These are phyloP conservation scores for Vitis hybrid DNA, from an alignment of 177 flowering plant species.

Conservation along the genomic window DNA sequence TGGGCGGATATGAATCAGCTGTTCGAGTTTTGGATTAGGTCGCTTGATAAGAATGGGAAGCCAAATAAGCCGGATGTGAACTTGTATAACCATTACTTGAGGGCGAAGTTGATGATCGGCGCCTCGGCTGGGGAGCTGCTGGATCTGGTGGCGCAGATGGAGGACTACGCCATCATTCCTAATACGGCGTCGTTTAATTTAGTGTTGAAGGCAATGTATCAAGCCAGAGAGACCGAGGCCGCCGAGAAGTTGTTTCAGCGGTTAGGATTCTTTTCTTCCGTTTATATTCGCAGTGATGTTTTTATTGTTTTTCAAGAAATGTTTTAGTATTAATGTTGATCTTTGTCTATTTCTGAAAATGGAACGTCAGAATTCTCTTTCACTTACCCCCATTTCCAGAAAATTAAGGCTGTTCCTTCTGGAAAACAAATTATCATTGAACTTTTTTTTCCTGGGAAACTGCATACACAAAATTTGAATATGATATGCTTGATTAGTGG, in stretches of 20 bases:
- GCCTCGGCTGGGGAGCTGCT: slow-evolving; percentile 62
- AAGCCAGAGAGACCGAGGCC: slow-evolving; percentile 50
- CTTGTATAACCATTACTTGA: slow-evolving; percentile 72
- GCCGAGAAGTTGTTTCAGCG: slow-evolving; percentile 74
- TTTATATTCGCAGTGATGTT: neutral
- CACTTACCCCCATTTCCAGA: no score
- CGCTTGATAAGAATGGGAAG: slow-evolving; percentile 69
- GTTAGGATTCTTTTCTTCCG: slow-evolving; percentile 27
- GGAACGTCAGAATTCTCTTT: no score
- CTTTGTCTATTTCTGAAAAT: no score
- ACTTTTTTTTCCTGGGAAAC: no score
- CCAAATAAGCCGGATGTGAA: slow-evolving; percentile 81
- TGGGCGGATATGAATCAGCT: slow-evolving; percentile 79
- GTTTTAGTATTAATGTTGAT: neutral
- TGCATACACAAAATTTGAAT: no score
- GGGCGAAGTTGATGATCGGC: slow-evolving; percentile 71
- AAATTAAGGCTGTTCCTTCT: no score
- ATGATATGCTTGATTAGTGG: no score
- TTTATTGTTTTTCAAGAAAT: neutral
- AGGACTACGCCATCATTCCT: slow-evolving; percentile 55
- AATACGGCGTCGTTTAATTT: slow-evolving; percentile 86
- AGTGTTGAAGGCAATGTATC: slow-evolving; percentile 75
- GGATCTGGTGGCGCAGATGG: slow-evolving; percentile 71
- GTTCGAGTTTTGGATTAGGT: slow-evolving; percentile 77
- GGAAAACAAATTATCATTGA: no score